Evolutionary conservation across 2,329 filamentous ascomycete species (phyloP), one percentile per base, ranked within the genome.

Genomic region (Ophiostoma angusticollis): DNA sequence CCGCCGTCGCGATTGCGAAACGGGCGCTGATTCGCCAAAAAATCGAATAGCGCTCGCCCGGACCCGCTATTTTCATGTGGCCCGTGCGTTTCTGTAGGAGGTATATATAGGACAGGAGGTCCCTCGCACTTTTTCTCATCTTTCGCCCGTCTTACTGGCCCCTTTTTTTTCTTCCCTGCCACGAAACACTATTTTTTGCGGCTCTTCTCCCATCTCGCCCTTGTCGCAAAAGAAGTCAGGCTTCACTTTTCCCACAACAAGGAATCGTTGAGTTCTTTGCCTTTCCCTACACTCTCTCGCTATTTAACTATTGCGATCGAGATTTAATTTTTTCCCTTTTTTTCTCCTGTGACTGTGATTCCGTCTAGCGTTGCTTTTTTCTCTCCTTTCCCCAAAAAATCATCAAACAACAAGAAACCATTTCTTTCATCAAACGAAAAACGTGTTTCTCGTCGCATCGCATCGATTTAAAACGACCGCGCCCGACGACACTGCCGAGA

Each of bases 1-100:
- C 40, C 36, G 38, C 37, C 40, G 40, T 35, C 35, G 36, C 40
- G 44, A 48, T 46, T 44, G 44, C 37, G 36, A 36, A 41, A 35
- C 28, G 8, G 25, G 37, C 40, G 32, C 35, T 49, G 45, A 49
- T 49, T 49, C 43, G 47, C 35, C 39, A 43, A 48, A 43, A 42
- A 37, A 30, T 40, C 31, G 9, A 28, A 41, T 48, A 48, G 47
- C 40, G 47, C 40, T 32, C 28, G 13, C 14, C 9, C 8, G 11
- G 34, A 27, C 31, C 42, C 35, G 37, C 40, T 42, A 14, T 41
- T 44, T 32, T 4, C 4, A 14, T 13, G 4, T 49, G 47, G 47
- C 12, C 47, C 43, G 47, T 49, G 47, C 47, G 41, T 40, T 39
- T 43, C 16, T 11, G 8, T 16, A 33, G 34, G 30, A 35, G 32